These are phyloP conservation scores for Apiotrichum akiyoshidainum DNA, from an alignment of 1,284 basidiomycete species.

Conservation along the genomic window DNA sequence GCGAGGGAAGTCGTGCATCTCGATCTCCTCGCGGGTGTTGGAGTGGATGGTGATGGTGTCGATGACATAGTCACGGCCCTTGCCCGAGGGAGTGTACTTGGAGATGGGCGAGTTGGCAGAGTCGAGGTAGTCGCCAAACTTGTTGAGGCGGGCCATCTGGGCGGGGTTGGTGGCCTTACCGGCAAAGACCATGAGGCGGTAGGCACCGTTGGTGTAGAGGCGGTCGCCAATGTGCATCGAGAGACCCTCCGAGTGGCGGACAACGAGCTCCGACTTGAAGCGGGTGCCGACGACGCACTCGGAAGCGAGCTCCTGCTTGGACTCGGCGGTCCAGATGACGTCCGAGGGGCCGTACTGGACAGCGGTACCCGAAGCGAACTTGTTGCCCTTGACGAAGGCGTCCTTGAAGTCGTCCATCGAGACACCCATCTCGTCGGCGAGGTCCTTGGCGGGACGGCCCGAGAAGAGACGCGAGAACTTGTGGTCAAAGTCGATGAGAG, in stretches of 20 bases:
- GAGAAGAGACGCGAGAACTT: conserved; percentile 38
- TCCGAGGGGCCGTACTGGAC: conserved; percentile 16
- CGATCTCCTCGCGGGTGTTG: conserved; percentile 22
- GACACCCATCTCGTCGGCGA: conserved; percentile 21
- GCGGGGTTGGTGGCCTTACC: conserved; percentile 23
- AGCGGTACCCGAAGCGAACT: conserved; percentile 22
- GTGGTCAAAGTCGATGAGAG: conserved; percentile 41
- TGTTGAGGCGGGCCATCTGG: conserved; percentile 18
- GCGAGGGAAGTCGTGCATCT: conserved; percentile 23
- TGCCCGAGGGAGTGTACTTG: conserved; percentile 11
- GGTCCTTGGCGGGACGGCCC: conserved; percentile 22
- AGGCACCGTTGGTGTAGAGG: conserved; percentile 28
- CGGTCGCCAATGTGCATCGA: conserved; percentile 29
- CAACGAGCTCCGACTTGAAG: conserved; percentile 17
- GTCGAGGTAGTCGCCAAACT: conserved; percentile 21
- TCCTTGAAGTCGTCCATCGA: conserved; percentile 25
- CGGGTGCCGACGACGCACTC: conserved; percentile 19
- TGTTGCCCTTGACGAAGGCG: conserved; percentile 18
- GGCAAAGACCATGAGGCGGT: conserved; percentile 35
- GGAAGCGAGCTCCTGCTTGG: conserved; percentile 14
- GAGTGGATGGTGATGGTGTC: conserved; percentile 30
- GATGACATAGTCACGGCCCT: conserved; percentile 15
- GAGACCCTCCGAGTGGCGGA: conserved; percentile 20
- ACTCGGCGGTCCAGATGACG: conserved; percentile 9
- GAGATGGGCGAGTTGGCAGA: conserved; percentile 17